phyloP scores from a whole-genome alignment of 139 green algal genomes.

The Picochlorum sp. region DNA sequence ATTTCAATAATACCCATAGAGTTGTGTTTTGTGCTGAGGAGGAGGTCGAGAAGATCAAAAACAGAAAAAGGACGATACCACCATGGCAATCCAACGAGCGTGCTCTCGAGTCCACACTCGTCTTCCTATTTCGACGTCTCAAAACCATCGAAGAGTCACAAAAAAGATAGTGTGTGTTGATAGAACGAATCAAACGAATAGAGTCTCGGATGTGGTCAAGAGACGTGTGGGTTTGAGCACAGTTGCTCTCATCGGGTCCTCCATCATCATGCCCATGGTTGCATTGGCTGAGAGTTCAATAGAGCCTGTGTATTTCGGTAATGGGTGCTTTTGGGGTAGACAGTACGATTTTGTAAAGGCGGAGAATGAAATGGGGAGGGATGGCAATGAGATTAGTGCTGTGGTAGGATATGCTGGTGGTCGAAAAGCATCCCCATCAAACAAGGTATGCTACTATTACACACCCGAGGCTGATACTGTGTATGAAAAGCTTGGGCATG shows the following conservation, averaged over 20 bases:
- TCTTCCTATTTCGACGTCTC: no score
- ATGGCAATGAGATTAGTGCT: slow-evolving; percentile 27
- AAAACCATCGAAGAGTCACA: no score
- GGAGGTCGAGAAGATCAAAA: no score
- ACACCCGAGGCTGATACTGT: slow-evolving; percentile 25
- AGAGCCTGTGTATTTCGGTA: slow-evolving; percentile 31
- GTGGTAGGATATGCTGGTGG: slow-evolving; percentile 61
- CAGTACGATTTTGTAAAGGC: slow-evolving; percentile 57
- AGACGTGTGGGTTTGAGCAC: no score
- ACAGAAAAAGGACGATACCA: no score
- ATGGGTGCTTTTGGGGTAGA: slow-evolving; percentile 54
- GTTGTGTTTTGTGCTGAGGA: no score
- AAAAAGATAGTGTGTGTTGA: no score
- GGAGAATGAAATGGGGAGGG: slow-evolving; percentile 44
- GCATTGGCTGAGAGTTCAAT: not conserved
- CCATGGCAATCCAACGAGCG: no score
- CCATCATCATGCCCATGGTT: not conserved
- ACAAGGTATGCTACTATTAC: slow-evolving; percentile 72
- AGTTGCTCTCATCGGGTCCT: not conserved
- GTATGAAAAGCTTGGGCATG: slow-evolving; percentile 67
- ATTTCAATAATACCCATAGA: no score
- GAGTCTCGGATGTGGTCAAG: no score
- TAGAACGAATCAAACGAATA: no score
- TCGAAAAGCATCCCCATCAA: slow-evolving; percentile 10
- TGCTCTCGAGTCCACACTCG: no score